Base-by-base conservation (phyloP, 208 protist genomes). In the Crithidia fasciculata region DNA sequence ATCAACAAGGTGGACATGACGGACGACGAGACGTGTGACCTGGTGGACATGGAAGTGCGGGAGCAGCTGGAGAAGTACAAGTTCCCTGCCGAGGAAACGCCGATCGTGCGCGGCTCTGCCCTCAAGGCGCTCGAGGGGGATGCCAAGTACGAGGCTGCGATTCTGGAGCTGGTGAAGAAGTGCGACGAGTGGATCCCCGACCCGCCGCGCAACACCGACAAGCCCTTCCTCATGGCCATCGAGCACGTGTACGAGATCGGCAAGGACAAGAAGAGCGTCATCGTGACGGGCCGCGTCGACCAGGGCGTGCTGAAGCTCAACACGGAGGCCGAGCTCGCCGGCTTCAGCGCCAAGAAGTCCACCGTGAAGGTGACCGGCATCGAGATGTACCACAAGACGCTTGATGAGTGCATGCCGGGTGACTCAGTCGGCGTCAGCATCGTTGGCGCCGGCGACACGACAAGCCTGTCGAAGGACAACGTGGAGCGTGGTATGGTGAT, bases 1-100 rank as follows among this genome's bases (percentile, higher is more conserved):
- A 97, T 99, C 78, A 99, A 99, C 96, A 99, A 99, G 94, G 96
- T 87, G 50, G 97, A 99, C 70, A 84, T 95, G 80, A 89, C 97
- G 44, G 84, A 95, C 60, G 95, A 98, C 43, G 97, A 99, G 75
- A 94, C 94, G 72, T 86, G 96, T 75, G 97, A 99, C 69, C 76
- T 98, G 40, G 98, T 99, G 28, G 98, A 99, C 57, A 97, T 99
- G 93, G 98, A 99, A 87, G 87, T 99, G 19, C 89, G 97, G 47
- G 98, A 99, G 83, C 84, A 98, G 37, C 82, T 98, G 41, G 92
- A 87, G 56, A 90, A 96, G 80, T 96, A 98, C 78, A 96, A 97
- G 72, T 98, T 98, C 79, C 91, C 97, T 37, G 89, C 91, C n/a
- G 91, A 97, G 60, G 90, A 94, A 37, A 96, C 94, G 10, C 91